Evolutionary conservation across 2,329 filamentous ascomycete genomes (phyloP).

Genomic region (Apiospora pterosperma): DNA sequence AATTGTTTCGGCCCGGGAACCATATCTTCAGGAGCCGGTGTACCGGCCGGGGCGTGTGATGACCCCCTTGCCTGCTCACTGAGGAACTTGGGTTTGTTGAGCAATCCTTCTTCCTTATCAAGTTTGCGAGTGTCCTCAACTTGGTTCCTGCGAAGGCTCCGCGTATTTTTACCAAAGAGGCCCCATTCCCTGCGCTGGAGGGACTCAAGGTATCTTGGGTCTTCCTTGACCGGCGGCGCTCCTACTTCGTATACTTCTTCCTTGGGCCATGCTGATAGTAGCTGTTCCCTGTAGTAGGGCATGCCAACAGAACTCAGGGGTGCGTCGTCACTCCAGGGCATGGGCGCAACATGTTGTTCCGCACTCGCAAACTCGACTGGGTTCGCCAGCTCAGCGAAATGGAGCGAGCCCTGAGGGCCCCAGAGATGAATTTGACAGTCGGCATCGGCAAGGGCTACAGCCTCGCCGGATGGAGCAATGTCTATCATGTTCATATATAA

Average conservation of each 20-base stretch:
- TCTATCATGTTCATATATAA: slow-evolving; percentile 77
- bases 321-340: slow-evolving; percentile 70
- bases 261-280: slow-evolving; percentile 87
- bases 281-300: slow-evolving; percentile 85
- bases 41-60: slow-evolving; percentile 41
- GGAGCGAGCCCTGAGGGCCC: slow-evolving; percentile 81
- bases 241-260: slow-evolving; percentile 83
- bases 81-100: slow-evolving; percentile 82
- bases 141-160: slow-evolving; percentile 75
- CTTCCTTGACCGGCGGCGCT: slow-evolving; percentile 73
- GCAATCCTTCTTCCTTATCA: slow-evolving; percentile 55
- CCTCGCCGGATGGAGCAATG: slow-evolving; percentile 83
- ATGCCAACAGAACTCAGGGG: slow-evolving; percentile 84
- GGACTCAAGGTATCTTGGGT: slow-evolving; percentile 64
- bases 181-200: slow-evolving; percentile 73
- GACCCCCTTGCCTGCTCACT: slow-evolving; percentile 85
- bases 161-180: slow-evolving; percentile 73
- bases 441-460: slow-evolving; percentile 74
- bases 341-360: slow-evolving; percentile 50
- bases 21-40: slow-evolving; percentile 38
- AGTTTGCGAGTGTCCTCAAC: slow-evolving; percentile 66
- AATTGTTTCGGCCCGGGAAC: slow-evolving; percentile 59
- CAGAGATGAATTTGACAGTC: slow-evolving; percentile 80
- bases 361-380: slow-evolving; percentile 75
- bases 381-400: slow-evolving; percentile 78